A percentile compares a stretch with the other conserved stretches of the same genome.
phyloP scores from a whole-genome alignment of 1,139 yeast species.

The Cylindricascospora bacillispora region DNA sequence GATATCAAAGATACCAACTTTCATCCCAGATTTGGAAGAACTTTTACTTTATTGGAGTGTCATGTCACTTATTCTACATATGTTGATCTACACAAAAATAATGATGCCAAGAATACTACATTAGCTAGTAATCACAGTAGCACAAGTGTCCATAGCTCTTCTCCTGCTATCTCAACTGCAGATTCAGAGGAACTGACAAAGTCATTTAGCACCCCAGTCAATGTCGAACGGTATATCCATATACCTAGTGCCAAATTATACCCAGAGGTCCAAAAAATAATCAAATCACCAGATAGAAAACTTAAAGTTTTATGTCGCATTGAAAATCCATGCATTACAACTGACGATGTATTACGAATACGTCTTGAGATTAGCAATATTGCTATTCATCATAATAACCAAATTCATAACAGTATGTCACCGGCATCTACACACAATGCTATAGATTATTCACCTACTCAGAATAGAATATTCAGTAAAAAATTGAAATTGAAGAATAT shows the following conservation, averaged over 20 bases:
- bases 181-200: slow-evolving; percentile 4
- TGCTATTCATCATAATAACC: slow-evolving; percentile 29
- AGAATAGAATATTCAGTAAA: slow-evolving; percentile 19
- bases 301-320: slow-evolving; percentile 14
- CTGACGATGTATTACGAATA: slow-evolving; percentile 34
- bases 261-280: slow-evolving; percentile 17
- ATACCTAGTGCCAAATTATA: slow-evolving; percentile 17
- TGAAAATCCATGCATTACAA: slow-evolving; percentile 29
- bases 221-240: slow-evolving; percentile 22
- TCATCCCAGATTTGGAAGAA: slow-evolving; percentile 23
- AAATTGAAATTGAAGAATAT: slow-evolving; percentile 34
- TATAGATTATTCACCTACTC: slow-evolving; percentile 12
- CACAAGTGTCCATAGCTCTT: not conserved
- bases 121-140: not conserved
- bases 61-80: slow-evolving; percentile 13
- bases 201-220: slow-evolving; percentile 16
- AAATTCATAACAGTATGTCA: not conserved
- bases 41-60: slow-evolving; percentile 21
- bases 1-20: slow-evolving; percentile 36
- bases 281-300: slow-evolving; percentile 22
- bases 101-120: too few relatives aligned
- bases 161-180: slow-evolving; percentile 6
- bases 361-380: slow-evolving; percentile 30
- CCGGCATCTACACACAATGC: not conserved
- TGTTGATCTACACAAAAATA: too few relatives aligned